phyloP scores from a whole-genome alignment of 1,284 basidiomycete species.

The Cutaneotrichosporon daszewskae region DNA sequence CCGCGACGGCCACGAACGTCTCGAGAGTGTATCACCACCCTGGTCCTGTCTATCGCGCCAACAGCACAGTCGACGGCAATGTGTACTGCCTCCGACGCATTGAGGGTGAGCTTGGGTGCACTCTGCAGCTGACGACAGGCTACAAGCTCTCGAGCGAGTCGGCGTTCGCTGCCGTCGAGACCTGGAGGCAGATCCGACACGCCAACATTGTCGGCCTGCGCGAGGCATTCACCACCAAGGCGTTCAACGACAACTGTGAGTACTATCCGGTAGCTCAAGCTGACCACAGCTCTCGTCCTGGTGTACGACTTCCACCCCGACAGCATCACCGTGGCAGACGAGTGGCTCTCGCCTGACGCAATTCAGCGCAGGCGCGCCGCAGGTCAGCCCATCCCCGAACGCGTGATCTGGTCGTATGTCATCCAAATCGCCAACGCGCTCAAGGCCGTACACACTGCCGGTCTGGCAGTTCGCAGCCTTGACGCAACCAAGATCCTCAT shows the following conservation, averaged over 20 bases:
- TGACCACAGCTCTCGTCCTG: conserved; percentile 71
- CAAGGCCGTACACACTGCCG: conserved; percentile 75
- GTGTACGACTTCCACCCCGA: conserved; percentile 88
- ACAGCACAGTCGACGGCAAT: conserved; percentile 68
- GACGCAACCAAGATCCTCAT: conserved; percentile 84
- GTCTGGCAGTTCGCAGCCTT: conserved; percentile 74
- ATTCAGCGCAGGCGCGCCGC: conserved; percentile 21
- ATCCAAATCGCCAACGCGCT: conserved; percentile 85
- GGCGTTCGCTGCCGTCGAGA: conserved; percentile 77
- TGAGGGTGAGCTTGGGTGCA: conserved; percentile 62
- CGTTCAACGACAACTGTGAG: conserved; percentile 88
- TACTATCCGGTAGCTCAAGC: conserved; percentile 13
- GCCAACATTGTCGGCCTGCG: conserved; percentile 78
- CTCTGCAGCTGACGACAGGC: conserved; percentile 52
- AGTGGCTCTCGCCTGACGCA: conserved; percentile 52
- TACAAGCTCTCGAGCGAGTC: conserved; percentile 75
- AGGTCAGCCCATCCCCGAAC: conserved; percentile 59
- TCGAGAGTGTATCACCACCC: conserved; percentile 62
- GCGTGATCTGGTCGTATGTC: conserved; percentile 89
- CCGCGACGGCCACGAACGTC: conserved; percentile 53
- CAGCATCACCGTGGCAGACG: conserved; percentile 74
- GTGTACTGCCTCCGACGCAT: conserved; percentile 74
- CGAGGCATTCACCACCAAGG: conserved; percentile 92
- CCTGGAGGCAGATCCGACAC: conserved; percentile 81
- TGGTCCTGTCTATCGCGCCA: conserved; percentile 76